phyloP scores from a whole-genome alignment of 1,139 yeast species.

The Debaryomyces subglobosus region DNA sequence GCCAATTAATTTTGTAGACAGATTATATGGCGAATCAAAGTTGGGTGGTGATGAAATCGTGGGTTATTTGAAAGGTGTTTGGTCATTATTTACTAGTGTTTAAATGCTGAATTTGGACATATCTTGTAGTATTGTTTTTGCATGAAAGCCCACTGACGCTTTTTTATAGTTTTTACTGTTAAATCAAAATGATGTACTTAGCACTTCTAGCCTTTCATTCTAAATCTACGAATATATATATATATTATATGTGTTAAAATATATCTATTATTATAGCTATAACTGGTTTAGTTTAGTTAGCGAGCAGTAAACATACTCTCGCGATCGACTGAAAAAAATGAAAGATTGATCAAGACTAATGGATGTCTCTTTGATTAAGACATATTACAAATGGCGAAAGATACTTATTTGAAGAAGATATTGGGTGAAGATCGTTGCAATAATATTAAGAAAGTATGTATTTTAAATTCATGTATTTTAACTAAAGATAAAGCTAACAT shows the following conservation, averaged over 20 bases:
- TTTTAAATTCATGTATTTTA: background rate
- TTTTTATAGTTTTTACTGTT: background rate
- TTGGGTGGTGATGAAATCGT: constrained; percentile 84
- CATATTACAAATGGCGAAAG: constrained; percentile 33
- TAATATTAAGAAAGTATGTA: constrained; percentile 26
- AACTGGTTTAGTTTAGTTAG: background rate
- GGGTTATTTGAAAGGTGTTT: constrained; percentile 74
- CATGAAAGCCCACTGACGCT: background rate
- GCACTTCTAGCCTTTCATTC: background rate
- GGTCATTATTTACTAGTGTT: constrained; percentile 68
- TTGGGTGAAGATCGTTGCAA: constrained; percentile 43
- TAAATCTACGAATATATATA: background rate
- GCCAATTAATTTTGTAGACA: constrained; percentile 78
- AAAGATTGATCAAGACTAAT: background rate
- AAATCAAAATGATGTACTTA: background rate
- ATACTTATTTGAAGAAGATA: constrained; percentile 46
- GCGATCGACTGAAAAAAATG: constrained; percentile 5
- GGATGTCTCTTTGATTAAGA: background rate
- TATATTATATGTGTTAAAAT: no score
- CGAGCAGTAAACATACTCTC: background rate
- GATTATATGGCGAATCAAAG: constrained; percentile 79
- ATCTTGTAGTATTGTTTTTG: background rate
- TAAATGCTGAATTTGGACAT: constrained; percentile 23
- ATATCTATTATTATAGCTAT: no score
- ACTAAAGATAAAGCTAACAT: constrained; percentile 7